phyloP scores from a whole-genome alignment of 192 early-diverging fungal species.

The Backusella psychrophila region DNA sequence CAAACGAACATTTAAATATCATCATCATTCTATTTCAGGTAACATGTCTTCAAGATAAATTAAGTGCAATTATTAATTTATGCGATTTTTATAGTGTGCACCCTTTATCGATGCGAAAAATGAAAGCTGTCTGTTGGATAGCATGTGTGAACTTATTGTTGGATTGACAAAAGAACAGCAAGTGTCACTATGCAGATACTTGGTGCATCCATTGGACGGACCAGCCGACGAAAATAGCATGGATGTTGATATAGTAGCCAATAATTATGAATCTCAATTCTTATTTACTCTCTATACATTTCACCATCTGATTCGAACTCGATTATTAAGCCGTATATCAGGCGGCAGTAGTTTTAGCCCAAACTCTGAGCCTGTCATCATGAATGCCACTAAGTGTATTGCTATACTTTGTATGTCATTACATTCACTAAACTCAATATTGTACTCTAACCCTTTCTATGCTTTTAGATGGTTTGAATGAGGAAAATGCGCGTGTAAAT shows the following conservation, averaged over 20 bases:
- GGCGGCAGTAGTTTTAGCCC: conserved; percentile 14
- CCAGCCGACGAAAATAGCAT: neutral
- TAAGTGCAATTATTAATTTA: neutral
- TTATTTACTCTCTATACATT: neutral
- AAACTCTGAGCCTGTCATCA: conserved; percentile 25
- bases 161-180: neutral
- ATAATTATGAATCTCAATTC: conserved; percentile 3
- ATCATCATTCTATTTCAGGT: conserved; percentile 19
- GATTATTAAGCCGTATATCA: neutral
- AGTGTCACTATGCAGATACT: neutral
- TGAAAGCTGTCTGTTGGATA: neutral
- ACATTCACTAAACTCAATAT: conserved; percentile 5
- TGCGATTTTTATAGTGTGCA: neutral
- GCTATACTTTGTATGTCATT: conserved; percentile 28
- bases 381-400: conserved; percentile 28
- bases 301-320: neutral
- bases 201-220: neutral
- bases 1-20: neutral
- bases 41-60: neutral
- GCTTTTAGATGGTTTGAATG: conserved; percentile 59
- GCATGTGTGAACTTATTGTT: conserved; percentile 7
- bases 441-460: neutral
- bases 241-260: neutral
- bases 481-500: conserved; percentile 49
- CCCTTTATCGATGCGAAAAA: neutral